A percentile compares a stretch with the other conserved stretches of the same genome.
phyloP scores from a whole-genome alignment of 2,329 filamentous ascomycete genomes.

The Alternaria novae-zelandiae region DNA sequence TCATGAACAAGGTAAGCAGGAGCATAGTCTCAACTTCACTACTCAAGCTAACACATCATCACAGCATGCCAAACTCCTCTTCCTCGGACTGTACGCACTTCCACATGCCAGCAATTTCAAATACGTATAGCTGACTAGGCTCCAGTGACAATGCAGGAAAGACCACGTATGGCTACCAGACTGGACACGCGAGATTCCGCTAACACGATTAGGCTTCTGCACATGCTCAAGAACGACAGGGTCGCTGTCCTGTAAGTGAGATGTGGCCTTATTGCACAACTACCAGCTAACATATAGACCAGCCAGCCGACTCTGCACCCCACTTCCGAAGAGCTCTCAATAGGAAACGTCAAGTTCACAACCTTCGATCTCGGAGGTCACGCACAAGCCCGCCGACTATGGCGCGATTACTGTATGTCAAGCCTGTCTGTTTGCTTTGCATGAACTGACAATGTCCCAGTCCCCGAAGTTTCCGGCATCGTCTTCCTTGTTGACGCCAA shows the following conservation, averaged over 20 bases:
- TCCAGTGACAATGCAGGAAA: slow-evolving; percentile 92
- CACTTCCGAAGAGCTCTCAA: slow-evolving; percentile 70
- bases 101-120: background rate
- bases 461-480: slow-evolving; percentile 67
- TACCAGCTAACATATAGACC: slow-evolving; percentile 7
- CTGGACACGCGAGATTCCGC: slow-evolving; percentile 1
- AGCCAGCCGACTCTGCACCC: slow-evolving; percentile 43
- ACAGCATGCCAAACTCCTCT: slow-evolving; percentile 69
- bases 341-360: slow-evolving; percentile 76
- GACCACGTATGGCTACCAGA: slow-evolving; percentile 67
- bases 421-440: background rate
- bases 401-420: slow-evolving; percentile 47
- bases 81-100: slow-evolving; percentile 71
- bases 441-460: slow-evolving; percentile 18
- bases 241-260: slow-evolving; percentile 80
- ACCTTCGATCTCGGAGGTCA: slow-evolving; percentile 74
- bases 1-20: slow-evolving; percentile 74
- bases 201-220: slow-evolving; percentile 63
- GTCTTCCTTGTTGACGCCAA: slow-evolving; percentile 98
- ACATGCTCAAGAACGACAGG: slow-evolving; percentile 91
- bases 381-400: slow-evolving; percentile 49
- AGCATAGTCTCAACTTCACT: background rate
- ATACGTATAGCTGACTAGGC: slow-evolving; percentile 62
- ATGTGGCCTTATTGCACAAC: background rate
- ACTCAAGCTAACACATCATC: slow-evolving; percentile 11